Percentiles rank a stretch among this genome's conserved stretches.
These are phyloP conservation scores for Clarireedia hainanense DNA, from an alignment of 2,329 filamentous ascomycete genomes.

Conservation along the genomic window DNA sequence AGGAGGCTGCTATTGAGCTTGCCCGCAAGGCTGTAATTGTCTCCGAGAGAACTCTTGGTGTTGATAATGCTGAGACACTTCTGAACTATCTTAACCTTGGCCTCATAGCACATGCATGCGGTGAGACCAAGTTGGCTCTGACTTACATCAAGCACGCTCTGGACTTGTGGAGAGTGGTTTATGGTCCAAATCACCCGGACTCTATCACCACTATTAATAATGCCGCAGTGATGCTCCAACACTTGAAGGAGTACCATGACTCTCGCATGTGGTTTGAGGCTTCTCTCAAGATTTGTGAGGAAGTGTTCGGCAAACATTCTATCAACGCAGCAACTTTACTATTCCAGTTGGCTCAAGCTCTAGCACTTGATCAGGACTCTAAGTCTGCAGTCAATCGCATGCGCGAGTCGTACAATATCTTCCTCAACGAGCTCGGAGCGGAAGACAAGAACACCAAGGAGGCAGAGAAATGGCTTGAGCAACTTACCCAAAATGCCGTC, in stretches of 20 bases:
- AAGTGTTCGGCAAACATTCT: conserved; percentile 79
- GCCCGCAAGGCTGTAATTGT: conserved; percentile 96
- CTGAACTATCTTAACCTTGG: conserved; percentile 94
- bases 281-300: conserved; percentile 80
- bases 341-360: conserved; percentile 93
- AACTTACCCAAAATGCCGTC: conserved; percentile 92
- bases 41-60: conserved; percentile 83
- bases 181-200: conserved; percentile 87
- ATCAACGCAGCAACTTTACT: conserved; percentile 91
- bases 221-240: conserved; percentile 95
- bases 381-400: conserved; percentile 88
- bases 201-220: conserved; percentile 99
- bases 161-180: conserved; percentile 94
- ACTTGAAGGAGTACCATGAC: conserved; percentile 88
- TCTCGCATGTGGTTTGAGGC: conserved; percentile 96
- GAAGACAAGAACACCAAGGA: conserved; percentile 98
- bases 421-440: conserved; percentile 76
- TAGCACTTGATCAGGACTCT: conserved; percentile 91
- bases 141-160: conserved; percentile 87
- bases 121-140: conserved; percentile 83
- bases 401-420: conserved; percentile 95
- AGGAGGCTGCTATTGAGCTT: conserved; percentile 88
- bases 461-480: conserved; percentile 91
- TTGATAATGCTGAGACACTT: conserved; percentile 90
- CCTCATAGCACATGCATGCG: conserved; percentile 85